A percentile compares a stretch with the other conserved stretches of the same genome.
These are phyloP conservation scores for Arxiozyma slooffiae DNA, from an alignment of 1,139 yeast genomes.

Conservation along the genomic window DNA sequence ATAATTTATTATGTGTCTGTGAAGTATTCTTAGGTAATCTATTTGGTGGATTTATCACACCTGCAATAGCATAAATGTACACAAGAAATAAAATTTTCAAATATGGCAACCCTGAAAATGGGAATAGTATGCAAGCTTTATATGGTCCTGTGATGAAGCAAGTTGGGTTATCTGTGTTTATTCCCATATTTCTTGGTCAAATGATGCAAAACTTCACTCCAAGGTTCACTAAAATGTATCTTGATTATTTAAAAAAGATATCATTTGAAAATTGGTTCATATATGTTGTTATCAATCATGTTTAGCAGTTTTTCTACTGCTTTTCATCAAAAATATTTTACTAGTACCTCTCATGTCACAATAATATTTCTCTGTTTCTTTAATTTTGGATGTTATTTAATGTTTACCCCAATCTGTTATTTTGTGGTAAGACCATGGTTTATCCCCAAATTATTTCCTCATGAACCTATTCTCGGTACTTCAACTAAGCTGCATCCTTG, in stretches of 20 bases:
- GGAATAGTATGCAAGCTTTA: constrained; percentile 44
- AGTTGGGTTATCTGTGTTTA: constrained; percentile 70
- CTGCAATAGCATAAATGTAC: constrained; percentile 71
- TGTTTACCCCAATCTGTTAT: constrained; percentile 59
- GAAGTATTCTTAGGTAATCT: constrained; percentile 80
- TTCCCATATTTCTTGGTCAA: constrained; percentile 85
- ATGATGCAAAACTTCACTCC: constrained; percentile 63
- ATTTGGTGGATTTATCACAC: constrained; percentile 78
- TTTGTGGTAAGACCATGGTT: constrained; percentile 53
- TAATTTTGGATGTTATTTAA: constrained; percentile 65
- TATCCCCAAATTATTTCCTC: constrained; percentile 36
- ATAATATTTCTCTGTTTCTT: constrained; percentile 70
- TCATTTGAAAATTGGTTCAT: constrained; percentile 62
- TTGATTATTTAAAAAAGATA: constrained; percentile 50
- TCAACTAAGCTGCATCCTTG: constrained; percentile 37
- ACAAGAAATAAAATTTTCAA: constrained; percentile 46
- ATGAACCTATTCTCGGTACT: constrained; percentile 37
- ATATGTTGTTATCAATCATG: constrained; percentile 70
- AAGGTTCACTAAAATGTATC: constrained; percentile 41
- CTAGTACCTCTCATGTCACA: constrained; percentile 56
- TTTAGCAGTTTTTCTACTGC: constrained; percentile 85
- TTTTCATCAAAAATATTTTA: constrained; percentile 70
- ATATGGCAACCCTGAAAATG: constrained; percentile 71
- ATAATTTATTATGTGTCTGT: constrained; percentile 65
- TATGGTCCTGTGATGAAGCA: constrained; percentile 77